Base-by-base conservation (phyloP, 2,329 filamentous ascomycete genomes). In the Pseudogymnoascus sp. region DNA sequence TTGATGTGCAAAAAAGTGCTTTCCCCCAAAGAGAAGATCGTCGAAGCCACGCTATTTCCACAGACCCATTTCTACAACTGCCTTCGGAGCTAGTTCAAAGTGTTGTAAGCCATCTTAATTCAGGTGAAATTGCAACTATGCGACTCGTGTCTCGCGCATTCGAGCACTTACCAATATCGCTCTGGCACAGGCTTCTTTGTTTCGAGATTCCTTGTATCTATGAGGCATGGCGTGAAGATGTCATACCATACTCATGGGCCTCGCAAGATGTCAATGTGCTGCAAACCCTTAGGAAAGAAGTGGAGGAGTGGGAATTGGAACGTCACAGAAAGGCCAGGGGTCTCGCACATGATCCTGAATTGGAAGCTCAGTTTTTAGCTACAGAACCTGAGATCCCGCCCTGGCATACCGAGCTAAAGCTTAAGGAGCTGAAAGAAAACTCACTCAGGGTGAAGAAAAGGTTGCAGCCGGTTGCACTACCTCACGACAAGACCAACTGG, bases 201-300 rank as follows among this genome's bases (percentile, higher is more conserved):
- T 35, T 36, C 3, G 67, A 71, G 26, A 67, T 69, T 64, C 69
- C 69, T 1, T 71, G 65, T 68, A 33, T 71, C 4, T 71, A 67
- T 63, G 68, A 71, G 63, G 57, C 60, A 17, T 44, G 54, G 15
- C 31, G 10, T 47, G 9, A 26, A 10, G 24, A 21, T 5, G 59
- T 62, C 10, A 59, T 21, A 13, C 40, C 61, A 7, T 63, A 62
- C 40, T 21, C 31, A 17, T 57, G 37, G 6, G 47, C 36, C 7
- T 57, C 60, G 7, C 50, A 44, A 9, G 17, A 35, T n/a, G 37
- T 21, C 17, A 39, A 35, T 10, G 21, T 57, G 26, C n/a, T 29
- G 4, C 54, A 60, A 24, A n/a, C 37, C 15, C 50, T 54, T 26
- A 35, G 26, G 10, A 50, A 17, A 21, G 59, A 59, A 39, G 17